Evolutionary conservation across 192 early-diverging fungal genomes (phyloP).

Genomic region (Podila clonocystis): DNA sequence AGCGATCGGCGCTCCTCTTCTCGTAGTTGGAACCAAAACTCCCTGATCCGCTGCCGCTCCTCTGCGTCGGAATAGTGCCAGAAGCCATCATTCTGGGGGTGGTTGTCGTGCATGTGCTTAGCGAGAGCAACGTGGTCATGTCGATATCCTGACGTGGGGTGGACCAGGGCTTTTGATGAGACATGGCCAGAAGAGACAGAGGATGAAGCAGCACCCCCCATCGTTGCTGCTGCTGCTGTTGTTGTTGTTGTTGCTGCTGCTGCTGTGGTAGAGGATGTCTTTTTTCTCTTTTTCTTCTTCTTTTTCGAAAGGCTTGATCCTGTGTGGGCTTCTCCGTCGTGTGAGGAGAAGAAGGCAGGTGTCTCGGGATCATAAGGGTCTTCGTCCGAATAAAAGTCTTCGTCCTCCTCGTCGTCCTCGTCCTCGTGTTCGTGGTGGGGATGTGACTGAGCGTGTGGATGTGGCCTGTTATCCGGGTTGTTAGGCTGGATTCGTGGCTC

Average conservation of each 20-base stretch:
- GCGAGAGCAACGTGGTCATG: slow-evolving; percentile 29
- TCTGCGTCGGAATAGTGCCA: slow-evolving; percentile 78
- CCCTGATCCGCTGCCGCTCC: slow-evolving; percentile 81
- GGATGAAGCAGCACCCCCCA: slow-evolving; percentile 22
- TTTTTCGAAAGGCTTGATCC: slow-evolving; percentile 47
- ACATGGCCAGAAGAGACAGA: slow-evolving; percentile 13
- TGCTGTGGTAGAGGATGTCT: slow-evolving; percentile 15
- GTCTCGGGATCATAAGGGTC: slow-evolving; percentile 58
- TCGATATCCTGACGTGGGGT: slow-evolving; percentile 23
- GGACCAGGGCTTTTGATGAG: slow-evolving; percentile 24
- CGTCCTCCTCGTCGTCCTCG: slow-evolving; percentile 49
- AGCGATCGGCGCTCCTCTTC: slow-evolving; percentile 82
- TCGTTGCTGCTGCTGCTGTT: slow-evolving; percentile 6
- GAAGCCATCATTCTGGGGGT: slow-evolving; percentile 62
- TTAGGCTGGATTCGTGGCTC: slow-evolving; percentile 4
- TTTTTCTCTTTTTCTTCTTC: slow-evolving; percentile 66
- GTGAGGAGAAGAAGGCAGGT: slow-evolving; percentile 36
- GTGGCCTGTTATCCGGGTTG: neutral
- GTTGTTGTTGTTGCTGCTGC: slow-evolving; percentile 13
- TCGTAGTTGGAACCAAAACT: slow-evolving; percentile 85
- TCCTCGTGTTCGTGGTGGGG: slow-evolving; percentile 30
- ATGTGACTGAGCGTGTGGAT: neutral
- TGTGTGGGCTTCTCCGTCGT: slow-evolving; percentile 6
- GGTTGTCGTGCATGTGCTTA: slow-evolving; percentile 49
- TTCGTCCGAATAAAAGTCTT: slow-evolving; percentile 59